Conservation (phyloP, 1,284 basidiomycete genomes). For the Apiotrichum porosum region DNA sequence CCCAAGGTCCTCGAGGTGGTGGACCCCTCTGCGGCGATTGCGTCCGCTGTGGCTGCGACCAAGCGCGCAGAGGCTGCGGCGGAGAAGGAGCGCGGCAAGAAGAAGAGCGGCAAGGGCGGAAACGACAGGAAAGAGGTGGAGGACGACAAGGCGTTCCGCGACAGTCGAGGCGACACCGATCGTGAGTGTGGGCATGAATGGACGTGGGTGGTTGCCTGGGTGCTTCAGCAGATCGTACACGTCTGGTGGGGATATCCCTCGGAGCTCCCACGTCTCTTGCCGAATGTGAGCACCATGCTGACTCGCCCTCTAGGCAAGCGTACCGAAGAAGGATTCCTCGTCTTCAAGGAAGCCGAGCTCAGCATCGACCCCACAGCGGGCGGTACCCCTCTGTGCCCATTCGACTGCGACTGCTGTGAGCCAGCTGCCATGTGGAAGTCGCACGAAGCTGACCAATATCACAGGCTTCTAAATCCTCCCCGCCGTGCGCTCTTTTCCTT, state of each 20-base stretch:
- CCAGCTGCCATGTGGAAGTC: slow-evolving; percentile 16
- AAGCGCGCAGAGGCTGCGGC: slow-evolving; percentile 7
- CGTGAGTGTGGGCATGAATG: slow-evolving; percentile 54
- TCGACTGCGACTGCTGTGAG: slow-evolving; percentile 79
- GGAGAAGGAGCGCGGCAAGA: slow-evolving; percentile 12
- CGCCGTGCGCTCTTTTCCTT: not conserved
- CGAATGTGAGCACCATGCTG: not conserved
- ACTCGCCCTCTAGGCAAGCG: slow-evolving; percentile 57
- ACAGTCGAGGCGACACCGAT: slow-evolving; percentile 67
- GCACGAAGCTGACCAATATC: slow-evolving; percentile 14
- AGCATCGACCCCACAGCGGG: slow-evolving; percentile 68
- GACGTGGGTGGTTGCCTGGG: not conserved
- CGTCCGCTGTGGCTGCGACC: slow-evolving; percentile 5
- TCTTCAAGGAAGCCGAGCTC: slow-evolving; percentile 83
- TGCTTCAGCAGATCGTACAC: no score
- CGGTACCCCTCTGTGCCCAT: slow-evolving; percentile 61
- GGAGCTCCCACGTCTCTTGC: not conserved
- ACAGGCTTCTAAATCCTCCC: slow-evolving; percentile 52
- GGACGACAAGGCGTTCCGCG: slow-evolving; percentile 60
- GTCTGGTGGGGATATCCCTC: no score
- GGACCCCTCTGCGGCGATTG: slow-evolving; percentile 24
- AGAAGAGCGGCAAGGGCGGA: not conserved
- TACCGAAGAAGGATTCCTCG: slow-evolving; percentile 76
- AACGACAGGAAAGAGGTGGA: slow-evolving; percentile 32
- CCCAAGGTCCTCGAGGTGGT: slow-evolving; percentile 25